Evolutionary conservation across 2,329 filamentous ascomycete species (phyloP).

Genomic region (Xylariaceae sp.): DNA sequence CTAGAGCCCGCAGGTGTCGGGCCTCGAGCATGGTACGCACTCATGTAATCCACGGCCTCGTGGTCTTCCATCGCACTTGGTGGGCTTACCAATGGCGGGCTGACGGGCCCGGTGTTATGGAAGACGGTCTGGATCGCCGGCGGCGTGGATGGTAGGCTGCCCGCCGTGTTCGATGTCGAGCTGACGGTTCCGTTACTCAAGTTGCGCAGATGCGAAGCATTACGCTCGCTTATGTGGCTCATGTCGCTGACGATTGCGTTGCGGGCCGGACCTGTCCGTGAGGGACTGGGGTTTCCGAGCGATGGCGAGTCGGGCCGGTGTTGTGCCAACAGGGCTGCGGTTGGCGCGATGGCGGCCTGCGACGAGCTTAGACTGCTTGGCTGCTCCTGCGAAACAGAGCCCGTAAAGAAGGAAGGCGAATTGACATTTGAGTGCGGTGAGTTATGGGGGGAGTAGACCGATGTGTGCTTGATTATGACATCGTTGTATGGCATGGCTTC

Average conservation of each 20-base stretch:
- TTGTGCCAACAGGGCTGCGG: not conserved
- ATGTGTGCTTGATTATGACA: constrained; percentile 48
- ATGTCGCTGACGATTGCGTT: constrained; percentile 47
- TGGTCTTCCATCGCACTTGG: constrained; percentile 21
- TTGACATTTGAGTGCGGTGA: constrained; percentile 35
- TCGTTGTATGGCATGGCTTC: constrained; percentile 42
- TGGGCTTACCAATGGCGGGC: constrained; percentile 30
- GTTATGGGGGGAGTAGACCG: constrained; percentile 34
- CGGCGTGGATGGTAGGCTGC: constrained; percentile 18
- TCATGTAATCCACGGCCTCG: constrained; percentile 26
- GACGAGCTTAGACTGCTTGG: constrained; percentile 39
- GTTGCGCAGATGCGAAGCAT: constrained; percentile 50
- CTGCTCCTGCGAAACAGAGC: constrained; percentile 41
- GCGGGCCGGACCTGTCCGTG: constrained; percentile 13
- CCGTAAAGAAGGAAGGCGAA: constrained; percentile 35
- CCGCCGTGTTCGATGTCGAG: constrained; percentile 34
- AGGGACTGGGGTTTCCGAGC: constrained; percentile 20
- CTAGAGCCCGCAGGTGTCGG: not conserved
- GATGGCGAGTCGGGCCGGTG: constrained; percentile 39
- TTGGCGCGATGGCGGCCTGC: constrained; percentile 7
- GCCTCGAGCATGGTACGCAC: not conserved
- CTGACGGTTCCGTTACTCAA: constrained; percentile 51
- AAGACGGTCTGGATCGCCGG: constrained; percentile 11
- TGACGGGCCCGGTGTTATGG: not conserved
- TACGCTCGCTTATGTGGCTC: constrained; percentile 50